Conservation (phyloP, 345 rosid species). For the Hibiscus tridactylites region DNA sequence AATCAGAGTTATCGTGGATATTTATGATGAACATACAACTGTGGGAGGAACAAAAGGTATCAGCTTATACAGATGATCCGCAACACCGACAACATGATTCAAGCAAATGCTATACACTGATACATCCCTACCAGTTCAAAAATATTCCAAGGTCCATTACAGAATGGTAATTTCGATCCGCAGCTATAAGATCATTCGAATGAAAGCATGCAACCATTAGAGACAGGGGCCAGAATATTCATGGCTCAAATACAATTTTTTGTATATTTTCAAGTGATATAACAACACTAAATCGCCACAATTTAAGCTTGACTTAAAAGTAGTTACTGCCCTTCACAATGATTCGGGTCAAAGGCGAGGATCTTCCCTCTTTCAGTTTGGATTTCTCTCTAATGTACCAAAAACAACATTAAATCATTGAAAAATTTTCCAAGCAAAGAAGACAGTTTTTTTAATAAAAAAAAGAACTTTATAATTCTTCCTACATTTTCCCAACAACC, state of each 20-base stretch:
- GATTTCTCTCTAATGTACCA: not conserved
- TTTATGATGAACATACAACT: not conserved
- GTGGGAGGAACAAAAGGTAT: not conserved
- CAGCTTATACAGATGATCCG: not conserved
- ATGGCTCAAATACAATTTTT: not conserved
- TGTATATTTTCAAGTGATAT: not conserved
- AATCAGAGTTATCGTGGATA: not conserved
- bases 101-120: not conserved
- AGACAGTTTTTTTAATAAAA: not conserved
- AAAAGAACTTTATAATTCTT: not conserved
- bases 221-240: not conserved
- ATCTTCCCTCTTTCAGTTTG: not conserved
- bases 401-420: not conserved
- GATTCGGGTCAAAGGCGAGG: not conserved
- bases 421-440: not conserved
- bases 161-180: not conserved
- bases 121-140: not conserved
- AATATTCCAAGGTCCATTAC: not conserved
- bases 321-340: not conserved
- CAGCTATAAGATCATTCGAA: not conserved
- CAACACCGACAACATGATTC: not conserved
- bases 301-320: not conserved
- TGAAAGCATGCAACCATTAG: not conserved
- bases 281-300: not conserved
- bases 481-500: constrained; percentile 13